Evolutionary conservation across 2,329 filamentous ascomycete species (phyloP).

Genomic region (Apiospora sp.): DNA sequence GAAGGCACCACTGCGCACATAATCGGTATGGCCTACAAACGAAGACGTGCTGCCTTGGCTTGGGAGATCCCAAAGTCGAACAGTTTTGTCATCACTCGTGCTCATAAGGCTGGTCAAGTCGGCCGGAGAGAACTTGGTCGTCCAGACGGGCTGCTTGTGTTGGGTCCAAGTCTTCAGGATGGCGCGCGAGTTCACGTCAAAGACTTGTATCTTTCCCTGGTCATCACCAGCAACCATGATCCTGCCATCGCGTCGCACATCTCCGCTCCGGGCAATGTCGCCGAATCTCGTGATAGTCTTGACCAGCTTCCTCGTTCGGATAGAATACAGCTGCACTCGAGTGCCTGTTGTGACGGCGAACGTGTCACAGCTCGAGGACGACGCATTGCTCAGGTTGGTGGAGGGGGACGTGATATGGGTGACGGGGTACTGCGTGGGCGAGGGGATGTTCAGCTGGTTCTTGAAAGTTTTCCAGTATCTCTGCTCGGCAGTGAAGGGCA

Average conservation of each 20-base stretch:
- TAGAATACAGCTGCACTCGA: constrained; percentile 92
- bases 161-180: constrained; percentile 96
- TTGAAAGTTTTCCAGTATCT: constrained; percentile 96
- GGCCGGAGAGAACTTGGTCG: constrained; percentile 89
- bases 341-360: constrained; percentile 97
- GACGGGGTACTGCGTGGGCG: constrained; percentile 87
- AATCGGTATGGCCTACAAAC: constrained; percentile 89
- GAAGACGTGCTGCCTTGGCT: constrained; percentile 77
- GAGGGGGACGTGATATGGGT: constrained; percentile 84
- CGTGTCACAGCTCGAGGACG: constrained; percentile 67
- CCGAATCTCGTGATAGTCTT: constrained; percentile 96
- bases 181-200: constrained; percentile 85
- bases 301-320: constrained; percentile 86
- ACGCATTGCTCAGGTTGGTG: constrained; percentile 52
- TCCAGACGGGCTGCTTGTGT: constrained; percentile 94
- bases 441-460: constrained; percentile 88
- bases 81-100: constrained; percentile 90
- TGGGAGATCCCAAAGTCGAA: constrained; percentile 92
- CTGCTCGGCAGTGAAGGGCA: constrained; percentile 88
- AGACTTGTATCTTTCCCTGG: constrained; percentile 91
- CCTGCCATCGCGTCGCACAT: constrained; percentile 86
- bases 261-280: constrained; percentile 87
- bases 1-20: constrained; percentile 87
- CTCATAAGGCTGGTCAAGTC: constrained; percentile 88
- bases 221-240: constrained; percentile 93